Evolutionary conservation across 176 grass and related monocot species (phyloP).

Genomic region (Avena insularis): DNA sequence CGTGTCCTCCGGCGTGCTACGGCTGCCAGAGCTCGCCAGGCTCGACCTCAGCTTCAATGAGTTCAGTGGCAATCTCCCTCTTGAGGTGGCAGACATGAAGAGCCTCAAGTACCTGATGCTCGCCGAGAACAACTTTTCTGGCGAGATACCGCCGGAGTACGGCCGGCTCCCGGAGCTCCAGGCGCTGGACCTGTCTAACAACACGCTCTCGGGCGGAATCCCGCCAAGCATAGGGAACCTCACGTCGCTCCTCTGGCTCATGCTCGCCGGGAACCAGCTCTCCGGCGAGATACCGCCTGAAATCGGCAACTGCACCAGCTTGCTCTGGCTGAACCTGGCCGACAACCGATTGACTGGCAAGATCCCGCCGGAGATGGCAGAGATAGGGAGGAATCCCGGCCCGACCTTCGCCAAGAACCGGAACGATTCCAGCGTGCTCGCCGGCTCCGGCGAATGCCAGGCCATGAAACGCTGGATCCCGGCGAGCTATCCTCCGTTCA

Average conservation of each 20-base stretch:
- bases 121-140: constrained; percentile 65
- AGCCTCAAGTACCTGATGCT: constrained; percentile 73
- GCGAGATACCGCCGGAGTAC: constrained; percentile 56
- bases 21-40: constrained; percentile 52
- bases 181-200: constrained; percentile 74
- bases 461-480: constrained; percentile 90
- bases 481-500: constrained; percentile 87
- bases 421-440: constrained; percentile 11
- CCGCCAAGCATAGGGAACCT: constrained; percentile 70
- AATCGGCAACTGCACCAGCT: constrained; percentile 83
- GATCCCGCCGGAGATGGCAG: constrained; percentile 67
- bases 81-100: constrained; percentile 59
- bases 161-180: constrained; percentile 65
- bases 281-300: constrained; percentile 69
- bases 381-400: constrained; percentile 64
- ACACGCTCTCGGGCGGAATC: constrained; percentile 60
- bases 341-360: constrained; percentile 60
- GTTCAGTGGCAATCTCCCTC: constrained; percentile 63
- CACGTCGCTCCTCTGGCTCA: constrained; percentile 92
- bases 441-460: constrained; percentile 80
- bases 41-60: constrained; percentile 86
- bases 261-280: constrained; percentile 80
- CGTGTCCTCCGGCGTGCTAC: constrained; percentile 71
- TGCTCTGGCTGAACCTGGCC: constrained; percentile 89
- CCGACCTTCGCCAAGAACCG: constrained; percentile 73